Conservation (phyloP, 2,329 filamentous ascomycete genomes). For the Arthrobotrys iridis region DNA sequence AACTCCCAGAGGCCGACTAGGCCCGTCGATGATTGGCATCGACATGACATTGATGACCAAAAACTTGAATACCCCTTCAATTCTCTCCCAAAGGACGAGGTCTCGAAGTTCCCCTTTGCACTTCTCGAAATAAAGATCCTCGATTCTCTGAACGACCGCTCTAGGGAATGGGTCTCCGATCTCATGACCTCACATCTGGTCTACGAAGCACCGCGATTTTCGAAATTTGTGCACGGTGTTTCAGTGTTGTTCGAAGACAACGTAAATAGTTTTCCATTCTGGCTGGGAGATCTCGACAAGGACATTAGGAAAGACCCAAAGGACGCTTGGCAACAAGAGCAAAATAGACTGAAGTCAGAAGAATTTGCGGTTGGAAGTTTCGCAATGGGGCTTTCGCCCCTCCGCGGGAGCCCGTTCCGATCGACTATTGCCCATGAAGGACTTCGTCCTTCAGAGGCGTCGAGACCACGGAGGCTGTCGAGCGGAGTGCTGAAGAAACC, state of each 20-base stretch:
- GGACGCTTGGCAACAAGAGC: slow-evolving; percentile 88
- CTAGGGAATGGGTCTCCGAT: slow-evolving; percentile 88
- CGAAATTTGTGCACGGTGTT: slow-evolving; percentile 95
- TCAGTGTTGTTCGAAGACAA: slow-evolving; percentile 93
- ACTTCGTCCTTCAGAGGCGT: slow-evolving; percentile 71
- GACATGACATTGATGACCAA: slow-evolving; percentile 83
- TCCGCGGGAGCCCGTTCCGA: slow-evolving; percentile 54
- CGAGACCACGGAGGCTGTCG: slow-evolving; percentile 68
- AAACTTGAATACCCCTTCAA: slow-evolving; percentile 88
- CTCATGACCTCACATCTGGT: slow-evolving; percentile 92
- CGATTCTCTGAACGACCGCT: slow-evolving; percentile 68
- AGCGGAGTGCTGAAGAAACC: slow-evolving; percentile 57
- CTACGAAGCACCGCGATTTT: slow-evolving; percentile 87
- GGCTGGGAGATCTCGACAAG: slow-evolving; percentile 88
- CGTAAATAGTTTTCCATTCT: slow-evolving; percentile 95
- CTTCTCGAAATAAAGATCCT: slow-evolving; percentile 91
- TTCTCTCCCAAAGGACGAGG: slow-evolving; percentile 87
- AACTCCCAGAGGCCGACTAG: slow-evolving; percentile 87
- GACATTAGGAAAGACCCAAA: slow-evolving; percentile 95
- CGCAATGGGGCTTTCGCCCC: slow-evolving; percentile 67
- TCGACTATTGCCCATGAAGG: slow-evolving; percentile 24
- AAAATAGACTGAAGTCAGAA: slow-evolving; percentile 83
- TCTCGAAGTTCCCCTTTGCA: slow-evolving; percentile 88
- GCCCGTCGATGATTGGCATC: slow-evolving; percentile 88
- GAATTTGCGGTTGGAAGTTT: slow-evolving; percentile 90